Base-by-base conservation (phyloP, 2,329 filamentous ascomycete species). In the Teratosphaeria viscida region DNA sequence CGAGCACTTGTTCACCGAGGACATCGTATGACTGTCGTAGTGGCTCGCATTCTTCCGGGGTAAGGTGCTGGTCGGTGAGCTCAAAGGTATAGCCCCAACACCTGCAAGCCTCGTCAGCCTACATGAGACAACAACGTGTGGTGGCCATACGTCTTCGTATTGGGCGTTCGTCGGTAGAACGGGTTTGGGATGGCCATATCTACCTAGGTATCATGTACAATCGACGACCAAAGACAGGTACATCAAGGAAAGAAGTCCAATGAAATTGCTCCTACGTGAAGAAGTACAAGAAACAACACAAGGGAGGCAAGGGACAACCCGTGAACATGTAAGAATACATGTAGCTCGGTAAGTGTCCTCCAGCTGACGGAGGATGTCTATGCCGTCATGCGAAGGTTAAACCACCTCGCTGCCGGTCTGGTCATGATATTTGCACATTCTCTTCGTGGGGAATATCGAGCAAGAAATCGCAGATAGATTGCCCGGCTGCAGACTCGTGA, bases 31-130 rank as follows among this genome's bases (percentile, higher is more conserved):
- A 81, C 60, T 82, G 80, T 56, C 85, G 85, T 64, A 88, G 69
- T 2, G 81, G 82, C 58, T 81, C 73, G 47, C 86, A 74, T 66
- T 89, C 76, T 58, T 85, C 80, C 6, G 77, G 72, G 1, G 81
- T 82, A 19, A 83, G 74, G 70, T 92, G 89, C 3, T 84, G 72
- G 5, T 80, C 71, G 0, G 87, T 88, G 79, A 87, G 86, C 65
- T 85, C 81, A 69, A 92, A 91, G 6, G 78, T 81, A 67, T 89
- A 82, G 23, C 82, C 86, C 84, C 85, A 90, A 63, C 72, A 73
- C 29, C 78, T 80, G 61, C 49, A 16, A 8, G n/a, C 43, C 8
- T 60, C 66, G 63, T 60, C 39, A 52, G 55, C 43, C 23, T 56
- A 32, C 7, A 32, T 32, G 29, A 32, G 7, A 32, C 29, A 32